These are phyloP conservation scores for Lodderomyces elongisporus DNA, from an alignment of 1,139 yeast species.

Conservation along the genomic window DNA sequence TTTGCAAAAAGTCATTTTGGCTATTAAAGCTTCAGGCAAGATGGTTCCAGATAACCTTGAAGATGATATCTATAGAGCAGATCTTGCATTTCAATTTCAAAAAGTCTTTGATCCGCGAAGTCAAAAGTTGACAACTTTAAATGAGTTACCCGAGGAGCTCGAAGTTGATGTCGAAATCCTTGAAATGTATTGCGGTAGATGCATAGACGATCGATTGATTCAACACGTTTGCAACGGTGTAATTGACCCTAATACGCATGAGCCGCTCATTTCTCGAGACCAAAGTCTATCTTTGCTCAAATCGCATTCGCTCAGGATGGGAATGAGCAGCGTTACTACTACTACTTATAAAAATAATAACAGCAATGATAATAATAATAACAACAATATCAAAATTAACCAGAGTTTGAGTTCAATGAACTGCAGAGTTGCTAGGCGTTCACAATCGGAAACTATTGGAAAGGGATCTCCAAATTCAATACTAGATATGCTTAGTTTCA, in stretches of 20 bases:
- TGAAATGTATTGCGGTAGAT: constrained; percentile 61
- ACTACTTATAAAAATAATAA: too few relatives aligned
- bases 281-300: constrained; percentile 23
- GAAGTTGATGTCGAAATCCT: constrained; percentile 31
- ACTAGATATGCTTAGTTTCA: too few relatives aligned
- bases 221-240: constrained; percentile 57
- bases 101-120: constrained; percentile 71
- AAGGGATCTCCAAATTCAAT: too few relatives aligned
- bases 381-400: too few relatives aligned
- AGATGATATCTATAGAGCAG: constrained; percentile 61
- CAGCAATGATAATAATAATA: too few relatives aligned
- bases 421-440: too few relatives aligned
- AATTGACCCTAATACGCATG: constrained; percentile 62
- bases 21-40: constrained; percentile 61
- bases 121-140: constrained; percentile 49
- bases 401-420: too few relatives aligned
- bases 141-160: constrained; percentile 46
- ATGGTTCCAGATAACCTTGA: constrained; percentile 55
- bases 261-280: constrained; percentile 43
- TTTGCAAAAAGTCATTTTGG: constrained; percentile 52
- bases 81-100: constrained; percentile 78
- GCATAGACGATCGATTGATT: constrained; percentile 42
- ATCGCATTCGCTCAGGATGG: constrained; percentile 21
- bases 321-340: too few relatives aligned
- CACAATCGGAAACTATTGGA: too few relatives aligned